A percentile compares a stretch with the other conserved stretches of the same genome.
phyloP scores from a whole-genome alignment of 208 protist genomes.

The Trypanosoma theileri region DNA sequence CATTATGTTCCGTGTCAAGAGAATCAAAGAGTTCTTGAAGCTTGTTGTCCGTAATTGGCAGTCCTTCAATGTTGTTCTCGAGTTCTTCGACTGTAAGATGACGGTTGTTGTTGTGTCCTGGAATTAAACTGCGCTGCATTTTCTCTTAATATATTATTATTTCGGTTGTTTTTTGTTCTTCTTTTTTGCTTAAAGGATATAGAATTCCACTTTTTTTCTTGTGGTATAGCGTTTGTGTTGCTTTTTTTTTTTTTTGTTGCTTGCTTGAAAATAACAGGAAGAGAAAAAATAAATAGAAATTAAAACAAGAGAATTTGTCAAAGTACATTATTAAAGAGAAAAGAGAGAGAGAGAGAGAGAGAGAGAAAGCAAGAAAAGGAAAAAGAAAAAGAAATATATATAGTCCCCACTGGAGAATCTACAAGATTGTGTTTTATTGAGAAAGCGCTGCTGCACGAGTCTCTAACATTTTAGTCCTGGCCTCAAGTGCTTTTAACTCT shows the following conservation, averaged over 20 bases:
- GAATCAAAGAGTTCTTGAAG: constrained; percentile 90
- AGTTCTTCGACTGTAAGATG: constrained; percentile 85
- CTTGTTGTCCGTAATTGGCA: constrained; percentile 87
- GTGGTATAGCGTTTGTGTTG: not conserved
- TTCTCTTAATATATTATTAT: constrained; percentile 5
- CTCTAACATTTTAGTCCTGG: constrained; percentile 65
- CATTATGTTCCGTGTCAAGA: constrained; percentile 75
- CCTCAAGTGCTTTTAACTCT: constrained; percentile 57
- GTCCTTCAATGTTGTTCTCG: constrained; percentile 92
- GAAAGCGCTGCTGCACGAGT: constrained; percentile 45
- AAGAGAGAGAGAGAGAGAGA: constrained; percentile 3
- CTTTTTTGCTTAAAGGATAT: not conserved
- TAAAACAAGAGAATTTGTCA: not conserved
- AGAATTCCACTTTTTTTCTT: constrained; percentile 1
- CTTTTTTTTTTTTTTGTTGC: constrained; percentile 8
- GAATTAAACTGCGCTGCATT: constrained; percentile 82
- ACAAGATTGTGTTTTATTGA: not conserved
- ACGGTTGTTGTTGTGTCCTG: constrained; percentile 92
- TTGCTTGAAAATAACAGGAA: not conserved
- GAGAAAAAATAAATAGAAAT: constrained; percentile 1
- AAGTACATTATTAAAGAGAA: not conserved
- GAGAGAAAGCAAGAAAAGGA: constrained; percentile 2
- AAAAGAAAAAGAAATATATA: constrained; percentile 20
- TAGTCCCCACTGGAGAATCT: not conserved
- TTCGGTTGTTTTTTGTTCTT: constrained; percentile 9